These are phyloP conservation scores for Debaryomyces sp. DNA, from an alignment of 1,139 yeast species.

Conservation along the genomic window DNA sequence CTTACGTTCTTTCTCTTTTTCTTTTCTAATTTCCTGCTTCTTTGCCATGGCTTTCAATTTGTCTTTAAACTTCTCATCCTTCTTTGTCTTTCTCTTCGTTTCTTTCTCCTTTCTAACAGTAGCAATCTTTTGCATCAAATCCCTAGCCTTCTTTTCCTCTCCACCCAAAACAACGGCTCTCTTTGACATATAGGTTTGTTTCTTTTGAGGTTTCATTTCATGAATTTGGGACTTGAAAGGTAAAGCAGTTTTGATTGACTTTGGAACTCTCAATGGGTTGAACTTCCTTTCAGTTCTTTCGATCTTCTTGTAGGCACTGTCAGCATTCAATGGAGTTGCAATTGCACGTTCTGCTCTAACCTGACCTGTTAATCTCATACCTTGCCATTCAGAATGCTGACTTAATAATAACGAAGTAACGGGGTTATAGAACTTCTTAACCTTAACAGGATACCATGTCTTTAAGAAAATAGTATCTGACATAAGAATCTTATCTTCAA, in stretches of 20 bases:
- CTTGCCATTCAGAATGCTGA: constrained; percentile 87
- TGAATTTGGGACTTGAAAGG: constrained; percentile 93
- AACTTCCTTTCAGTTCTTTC: constrained; percentile 87
- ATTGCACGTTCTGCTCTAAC: constrained; percentile 78
- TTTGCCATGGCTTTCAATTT: constrained; percentile 75
- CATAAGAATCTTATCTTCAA: constrained; percentile 92
- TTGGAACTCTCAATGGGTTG: constrained; percentile 86
- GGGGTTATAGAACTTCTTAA: constrained; percentile 91
- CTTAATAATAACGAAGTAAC: constrained; percentile 83
- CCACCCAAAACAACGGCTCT: constrained; percentile 93
- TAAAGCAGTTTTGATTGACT: constrained; percentile 67
- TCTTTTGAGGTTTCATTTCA: constrained; percentile 85
- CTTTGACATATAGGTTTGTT: constrained; percentile 80
- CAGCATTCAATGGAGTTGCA: constrained; percentile 68
- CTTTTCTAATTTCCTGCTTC: constrained; percentile 67
- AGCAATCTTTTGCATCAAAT: constrained; percentile 82
- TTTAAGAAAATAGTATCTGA: constrained; percentile 87
- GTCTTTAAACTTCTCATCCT: constrained; percentile 74
- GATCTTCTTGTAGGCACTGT: constrained; percentile 71
- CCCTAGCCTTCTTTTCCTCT: constrained; percentile 92
- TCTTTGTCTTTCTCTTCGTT: constrained; percentile 72
- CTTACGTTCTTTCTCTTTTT: constrained; percentile 82
- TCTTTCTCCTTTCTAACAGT: constrained; percentile 88
- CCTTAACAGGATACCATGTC: constrained; percentile 96
- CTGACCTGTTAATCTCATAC: constrained; percentile 94